phyloP scores from a whole-genome alignment of 306 rosid genomes.

The Cucumis hystrix region DNA sequence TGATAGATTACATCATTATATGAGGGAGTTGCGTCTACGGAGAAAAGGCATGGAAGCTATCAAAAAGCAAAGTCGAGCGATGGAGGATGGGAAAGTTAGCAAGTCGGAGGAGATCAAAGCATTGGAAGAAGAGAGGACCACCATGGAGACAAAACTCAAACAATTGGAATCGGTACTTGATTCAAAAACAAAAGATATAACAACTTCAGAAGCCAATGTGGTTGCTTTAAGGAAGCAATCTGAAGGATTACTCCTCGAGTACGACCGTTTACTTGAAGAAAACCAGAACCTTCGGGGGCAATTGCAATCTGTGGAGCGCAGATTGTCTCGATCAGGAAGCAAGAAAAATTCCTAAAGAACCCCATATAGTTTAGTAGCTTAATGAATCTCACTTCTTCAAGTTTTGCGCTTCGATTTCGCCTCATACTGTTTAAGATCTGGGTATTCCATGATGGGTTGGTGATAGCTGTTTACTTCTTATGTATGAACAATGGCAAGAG shows the following conservation, averaged over 20 bases:
- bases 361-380: background rate
- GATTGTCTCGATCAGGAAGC: constrained; percentile 44
- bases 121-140: constrained; percentile 41
- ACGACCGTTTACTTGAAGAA: constrained; percentile 83
- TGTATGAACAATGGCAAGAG: constrained; percentile 19
- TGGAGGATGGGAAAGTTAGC: constrained; percentile 41
- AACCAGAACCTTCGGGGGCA: constrained; percentile 57
- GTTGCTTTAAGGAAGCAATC: constrained; percentile 81
- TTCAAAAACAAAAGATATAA: constrained; percentile 40
- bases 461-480: constrained; percentile 14
- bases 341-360: constrained; percentile 55
- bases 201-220: constrained; percentile 53
- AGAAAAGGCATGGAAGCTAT: constrained; percentile 79
- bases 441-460: constrained; percentile 23
- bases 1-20: constrained; percentile 81
- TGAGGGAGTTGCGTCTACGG: constrained; percentile 65
- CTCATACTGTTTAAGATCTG: constrained; percentile 6
- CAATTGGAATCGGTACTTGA: constrained; percentile 51
- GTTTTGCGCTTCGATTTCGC: background rate
- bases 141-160: constrained; percentile 28
- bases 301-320: constrained; percentile 44
- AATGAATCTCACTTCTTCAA: background rate
- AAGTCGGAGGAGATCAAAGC: constrained; percentile 35
- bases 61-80: constrained; percentile 53
- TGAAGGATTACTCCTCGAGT: constrained; percentile 90